Conservation (phyloP, 208 protist genomes). For the Phytomonas serpens region DNA sequence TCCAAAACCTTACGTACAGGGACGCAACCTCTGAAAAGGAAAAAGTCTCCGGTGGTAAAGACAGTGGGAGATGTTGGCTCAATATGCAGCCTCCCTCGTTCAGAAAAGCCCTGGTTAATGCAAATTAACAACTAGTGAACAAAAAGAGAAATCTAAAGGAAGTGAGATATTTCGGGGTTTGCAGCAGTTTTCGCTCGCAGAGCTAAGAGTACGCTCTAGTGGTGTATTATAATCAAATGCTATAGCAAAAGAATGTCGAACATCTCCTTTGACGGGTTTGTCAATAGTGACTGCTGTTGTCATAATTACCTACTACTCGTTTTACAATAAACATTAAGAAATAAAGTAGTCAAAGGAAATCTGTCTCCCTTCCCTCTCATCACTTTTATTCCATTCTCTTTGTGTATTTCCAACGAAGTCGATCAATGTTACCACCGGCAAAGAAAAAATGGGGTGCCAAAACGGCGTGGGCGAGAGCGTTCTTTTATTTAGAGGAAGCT, state of each 20-base stretch:
- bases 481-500: conserved; percentile 20
- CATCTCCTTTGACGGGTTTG: background rate
- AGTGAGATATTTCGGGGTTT: too few species aligned
- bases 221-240: too few species aligned
- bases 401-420: background rate
- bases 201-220: too few species aligned
- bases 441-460: conserved; percentile 30
- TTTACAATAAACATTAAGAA: too few species aligned
- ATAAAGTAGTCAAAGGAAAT: too few species aligned
- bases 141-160: too few species aligned
- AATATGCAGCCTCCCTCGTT: background rate
- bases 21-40: conserved; percentile 26
- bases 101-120: background rate
- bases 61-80: background rate
- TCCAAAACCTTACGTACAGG: conserved; percentile 74
- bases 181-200: too few species aligned
- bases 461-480: conserved; percentile 40
- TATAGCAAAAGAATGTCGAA: background rate
- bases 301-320: background rate
- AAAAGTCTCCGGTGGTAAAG: background rate
- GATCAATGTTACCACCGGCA: background rate
- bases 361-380: background rate
- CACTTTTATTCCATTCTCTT: background rate
- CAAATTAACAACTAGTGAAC: too few species aligned
- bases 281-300: background rate